These are phyloP conservation scores for Cynara cardunculus DNA, from an alignment of 129 eudicot genomes.

Conservation along the genomic window DNA sequence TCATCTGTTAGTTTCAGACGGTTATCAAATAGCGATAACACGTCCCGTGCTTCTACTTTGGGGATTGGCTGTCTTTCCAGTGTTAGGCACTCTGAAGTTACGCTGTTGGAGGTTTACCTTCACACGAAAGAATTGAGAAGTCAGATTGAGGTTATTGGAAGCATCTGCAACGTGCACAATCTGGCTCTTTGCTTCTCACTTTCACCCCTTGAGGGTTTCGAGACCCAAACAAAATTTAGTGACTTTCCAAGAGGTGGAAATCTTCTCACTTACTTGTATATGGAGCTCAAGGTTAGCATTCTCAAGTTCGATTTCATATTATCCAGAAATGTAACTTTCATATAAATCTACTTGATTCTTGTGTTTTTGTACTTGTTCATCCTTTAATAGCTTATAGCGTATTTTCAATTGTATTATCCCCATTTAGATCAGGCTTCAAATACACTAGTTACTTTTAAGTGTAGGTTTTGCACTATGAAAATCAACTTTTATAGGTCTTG, in stretches of 20 bases:
- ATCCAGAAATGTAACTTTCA: not conserved
- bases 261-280: constrained; percentile 79
- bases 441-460: not conserved
- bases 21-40: constrained; percentile 22
- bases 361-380: not conserved
- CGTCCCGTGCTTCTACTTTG: constrained; percentile 3
- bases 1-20: constrained; percentile 73
- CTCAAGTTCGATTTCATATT: not conserved
- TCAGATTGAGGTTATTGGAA: constrained; percentile 85
- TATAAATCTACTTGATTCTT: not conserved
- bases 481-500: not conserved
- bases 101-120: constrained; percentile 78
- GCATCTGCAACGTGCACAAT: constrained; percentile 58
- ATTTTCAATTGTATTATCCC: not conserved
- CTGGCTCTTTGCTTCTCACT: constrained; percentile 39
- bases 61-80: constrained; percentile 55
- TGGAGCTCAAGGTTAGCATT: constrained; percentile 67
- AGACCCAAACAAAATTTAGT: constrained; percentile 42
- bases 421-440: not conserved
- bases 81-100: constrained; percentile 67
- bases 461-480: not conserved
- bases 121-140: constrained; percentile 70
- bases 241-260: constrained; percentile 81
- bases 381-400: not conserved
- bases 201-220: constrained; percentile 48